A percentile compares a stretch with the other conserved stretches of the same genome.
Evolutionary conservation across 139 green algal genomes (phyloP).

Genomic region (Haematococcus sp.): DNA sequence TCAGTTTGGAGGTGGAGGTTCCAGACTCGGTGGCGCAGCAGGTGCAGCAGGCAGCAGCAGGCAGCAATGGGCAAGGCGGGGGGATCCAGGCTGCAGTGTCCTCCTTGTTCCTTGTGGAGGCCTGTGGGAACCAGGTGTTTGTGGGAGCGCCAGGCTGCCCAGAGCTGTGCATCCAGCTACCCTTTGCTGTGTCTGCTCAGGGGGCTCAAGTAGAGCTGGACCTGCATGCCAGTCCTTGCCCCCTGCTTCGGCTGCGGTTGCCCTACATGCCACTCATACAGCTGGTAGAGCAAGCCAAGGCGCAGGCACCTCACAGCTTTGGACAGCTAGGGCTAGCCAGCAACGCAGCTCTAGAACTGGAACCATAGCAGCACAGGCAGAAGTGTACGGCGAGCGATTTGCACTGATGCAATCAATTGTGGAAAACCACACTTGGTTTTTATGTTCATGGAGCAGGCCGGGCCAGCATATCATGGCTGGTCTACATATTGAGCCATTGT

Average conservation of each 20-base stretch:
- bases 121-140: constrained; percentile 19
- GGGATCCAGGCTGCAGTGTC: neutral
- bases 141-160: neutral
- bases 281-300: constrained; percentile 14
- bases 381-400: no score
- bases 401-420: no score
- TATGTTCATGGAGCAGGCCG: no score
- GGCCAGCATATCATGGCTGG: no score
- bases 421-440: no score
- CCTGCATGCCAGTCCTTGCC: neutral
- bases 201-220: constrained; percentile 3
- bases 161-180: constrained; percentile 28
- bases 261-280: constrained; percentile 20
- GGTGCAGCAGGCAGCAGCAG: neutral
- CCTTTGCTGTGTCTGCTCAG: constrained; percentile 14
- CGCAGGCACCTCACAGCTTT: constrained; percentile 31
- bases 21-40: neutral
- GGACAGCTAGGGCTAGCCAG: constrained; percentile 23
- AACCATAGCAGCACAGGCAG: no score
- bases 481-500: no score
- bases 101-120: constrained; percentile 14
- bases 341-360: constrained; percentile 34
- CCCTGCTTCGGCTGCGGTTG: constrained; percentile 21
- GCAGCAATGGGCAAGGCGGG: neutral
- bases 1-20: neutral